Conservation (phyloP, 1,284 basidiomycete species). For the Melampsora larici-populina region DNA sequence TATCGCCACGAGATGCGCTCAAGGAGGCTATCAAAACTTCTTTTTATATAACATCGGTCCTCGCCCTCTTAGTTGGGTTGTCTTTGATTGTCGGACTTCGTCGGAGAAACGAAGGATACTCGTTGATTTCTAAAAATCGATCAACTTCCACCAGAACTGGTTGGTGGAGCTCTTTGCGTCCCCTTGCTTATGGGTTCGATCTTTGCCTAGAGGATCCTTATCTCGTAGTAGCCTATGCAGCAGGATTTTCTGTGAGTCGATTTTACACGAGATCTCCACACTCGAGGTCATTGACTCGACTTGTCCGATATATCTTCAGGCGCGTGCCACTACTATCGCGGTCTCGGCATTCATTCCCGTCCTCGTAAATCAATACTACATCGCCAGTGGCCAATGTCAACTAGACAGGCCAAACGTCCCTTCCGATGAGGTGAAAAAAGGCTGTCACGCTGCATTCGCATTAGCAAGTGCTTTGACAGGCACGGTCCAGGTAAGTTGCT, state of each 20-base stretch:
- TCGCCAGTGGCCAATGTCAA: conserved; percentile 17
- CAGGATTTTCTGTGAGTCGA: conserved; percentile 22
- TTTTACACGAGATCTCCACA: neutral
- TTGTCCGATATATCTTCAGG: neutral
- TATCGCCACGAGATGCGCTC: neutral
- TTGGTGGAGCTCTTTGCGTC: conserved; percentile 3
- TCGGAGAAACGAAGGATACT: conserved; percentile 16
- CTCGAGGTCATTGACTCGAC: neutral
- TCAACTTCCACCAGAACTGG: neutral
- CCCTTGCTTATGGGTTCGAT: conserved; percentile 16
- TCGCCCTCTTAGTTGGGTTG: conserved; percentile 8
- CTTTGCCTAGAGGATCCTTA: neutral
- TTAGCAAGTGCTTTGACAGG: conserved; percentile 31
- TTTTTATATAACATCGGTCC: conserved; percentile 13
- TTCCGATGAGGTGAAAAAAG: conserved; percentile 30
- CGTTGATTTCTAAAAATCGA: neutral
- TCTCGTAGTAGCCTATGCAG: conserved; percentile 25
- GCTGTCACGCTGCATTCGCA: conserved; percentile 20
- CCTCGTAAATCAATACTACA: conserved; percentile 27
- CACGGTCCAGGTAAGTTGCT: conserved; percentile 13
- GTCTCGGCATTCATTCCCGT: conserved; percentile 27
- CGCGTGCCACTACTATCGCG: conserved; percentile 14
- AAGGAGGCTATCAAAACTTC: conserved; percentile 2
- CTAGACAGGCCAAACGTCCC: conserved; percentile 12
- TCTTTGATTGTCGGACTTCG: conserved; percentile 16